A percentile compares a stretch with the other conserved stretches of the same genome.
phyloP scores from a whole-genome alignment of 2,329 filamentous ascomycete genomes.

The Boeremia exigua region DNA sequence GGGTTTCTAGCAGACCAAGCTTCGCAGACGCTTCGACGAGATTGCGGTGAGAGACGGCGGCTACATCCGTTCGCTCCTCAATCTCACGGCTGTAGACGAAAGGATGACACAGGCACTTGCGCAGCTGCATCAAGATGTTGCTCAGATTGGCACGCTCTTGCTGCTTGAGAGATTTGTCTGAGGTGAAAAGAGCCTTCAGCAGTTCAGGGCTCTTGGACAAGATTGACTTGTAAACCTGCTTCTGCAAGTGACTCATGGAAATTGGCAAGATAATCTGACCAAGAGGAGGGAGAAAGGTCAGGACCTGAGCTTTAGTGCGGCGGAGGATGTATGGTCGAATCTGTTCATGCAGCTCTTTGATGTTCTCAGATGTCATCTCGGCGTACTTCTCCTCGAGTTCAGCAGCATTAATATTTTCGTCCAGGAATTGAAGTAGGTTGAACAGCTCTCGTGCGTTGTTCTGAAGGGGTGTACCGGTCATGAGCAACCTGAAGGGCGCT shows the following conservation, averaged over 20 bases:
- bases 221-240: constrained; percentile 93
- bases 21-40: constrained; percentile 92
- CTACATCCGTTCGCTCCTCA: constrained; percentile 75
- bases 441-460: constrained; percentile 96
- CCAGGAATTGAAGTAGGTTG: constrained; percentile 94
- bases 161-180: constrained; percentile 63
- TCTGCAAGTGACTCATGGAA: constrained; percentile 93
- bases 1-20: constrained; percentile 79
- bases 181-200: constrained; percentile 83
- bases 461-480: constrained; percentile 90
- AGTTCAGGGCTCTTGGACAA: constrained; percentile 88
- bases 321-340: constrained; percentile 76
- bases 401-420: constrained; percentile 72
- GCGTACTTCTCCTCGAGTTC: constrained; percentile 76
- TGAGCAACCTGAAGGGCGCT: constrained; percentile 81
- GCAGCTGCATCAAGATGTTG: constrained; percentile 94
- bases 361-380: constrained; percentile 81
- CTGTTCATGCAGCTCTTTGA: constrained; percentile 79
- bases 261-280: constrained; percentile 93
- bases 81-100: constrained; percentile 92
- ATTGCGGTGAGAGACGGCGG: constrained; percentile 72
- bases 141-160: constrained; percentile 81
- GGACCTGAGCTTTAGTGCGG: constrained; percentile 86
- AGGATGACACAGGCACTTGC: constrained; percentile 94
- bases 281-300: constrained; percentile 92